Percentiles rank a stretch among this genome's conserved stretches.
phyloP scores from a whole-genome alignment of 768 basidiomycete species.

The Leucogyrophana mollusca region DNA sequence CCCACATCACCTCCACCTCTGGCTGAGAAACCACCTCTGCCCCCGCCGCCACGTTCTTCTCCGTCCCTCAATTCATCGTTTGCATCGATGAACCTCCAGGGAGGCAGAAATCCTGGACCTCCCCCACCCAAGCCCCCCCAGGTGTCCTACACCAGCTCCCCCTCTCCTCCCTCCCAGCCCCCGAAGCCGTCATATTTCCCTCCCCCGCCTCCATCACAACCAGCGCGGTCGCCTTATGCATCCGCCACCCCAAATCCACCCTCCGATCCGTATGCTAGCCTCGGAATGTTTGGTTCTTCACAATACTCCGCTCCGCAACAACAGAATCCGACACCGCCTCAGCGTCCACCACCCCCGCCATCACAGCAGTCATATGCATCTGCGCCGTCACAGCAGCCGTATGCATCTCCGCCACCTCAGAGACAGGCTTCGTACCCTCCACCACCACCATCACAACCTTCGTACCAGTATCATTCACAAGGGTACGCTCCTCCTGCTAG shows the following conservation, averaged over 20 bases:
- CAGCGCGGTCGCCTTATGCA: constrained; percentile 22
- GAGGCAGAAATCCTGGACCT: constrained; percentile 21
- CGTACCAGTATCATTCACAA: constrained; percentile 16
- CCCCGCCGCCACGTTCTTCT: constrained; percentile 41
- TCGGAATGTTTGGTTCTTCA: constrained; percentile 27
- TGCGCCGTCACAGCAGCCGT: constrained; percentile 19
- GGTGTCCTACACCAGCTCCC: constrained; percentile 22
- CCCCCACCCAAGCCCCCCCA: constrained; percentile 30
- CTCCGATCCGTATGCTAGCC: constrained; percentile 35
- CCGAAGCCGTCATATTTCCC: constrained; percentile 19
- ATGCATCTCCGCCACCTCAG: constrained; percentile 13
- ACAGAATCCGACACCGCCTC: constrained; percentile 6
- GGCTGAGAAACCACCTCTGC: constrained; percentile 47
- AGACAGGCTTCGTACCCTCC: constrained; percentile 24
- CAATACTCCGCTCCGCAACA: constrained; percentile 5
- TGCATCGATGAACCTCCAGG: constrained; percentile 52
- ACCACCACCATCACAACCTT: constrained; percentile 18
- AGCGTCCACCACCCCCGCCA: constrained; percentile 4
- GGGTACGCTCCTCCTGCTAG: constrained; percentile 9
- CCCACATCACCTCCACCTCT: constrained; percentile 34
- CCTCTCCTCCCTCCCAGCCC: constrained; percentile 15
- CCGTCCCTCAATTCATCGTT: constrained; percentile 51
- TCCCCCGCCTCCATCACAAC: constrained; percentile 23
- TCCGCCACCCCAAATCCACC: constrained; percentile 19
- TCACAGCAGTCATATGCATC: constrained; percentile 4